Conservation (phyloP, 164 flowering plant genomes). For the Cinnamomum micranthum region DNA sequence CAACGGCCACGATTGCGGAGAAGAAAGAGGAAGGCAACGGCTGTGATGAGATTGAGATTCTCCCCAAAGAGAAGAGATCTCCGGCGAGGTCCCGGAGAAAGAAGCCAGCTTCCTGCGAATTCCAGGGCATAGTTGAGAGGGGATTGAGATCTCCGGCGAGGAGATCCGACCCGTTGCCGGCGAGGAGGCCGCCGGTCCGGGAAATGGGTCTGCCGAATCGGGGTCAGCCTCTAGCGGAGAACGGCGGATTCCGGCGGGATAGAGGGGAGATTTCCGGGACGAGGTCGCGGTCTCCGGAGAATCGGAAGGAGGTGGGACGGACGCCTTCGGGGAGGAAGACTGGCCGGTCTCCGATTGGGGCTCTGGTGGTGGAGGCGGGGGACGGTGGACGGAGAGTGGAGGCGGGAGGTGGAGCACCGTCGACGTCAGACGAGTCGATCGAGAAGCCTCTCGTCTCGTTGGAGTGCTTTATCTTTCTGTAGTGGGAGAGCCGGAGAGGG, state of each 20-base stretch:
- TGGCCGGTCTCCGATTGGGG: slow-evolving; percentile 29
- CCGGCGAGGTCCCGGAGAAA: slow-evolving; percentile 2
- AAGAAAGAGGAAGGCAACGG: slow-evolving; percentile 28
- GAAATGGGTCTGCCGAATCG: slow-evolving; percentile 10
- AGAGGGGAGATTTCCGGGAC: slow-evolving; percentile 24
- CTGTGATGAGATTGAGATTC: slow-evolving; percentile 11
- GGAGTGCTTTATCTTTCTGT: slow-evolving; percentile 66
- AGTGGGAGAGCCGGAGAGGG: background rate
- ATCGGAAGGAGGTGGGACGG: slow-evolving; percentile 21
- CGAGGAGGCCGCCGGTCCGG: slow-evolving; percentile 15
- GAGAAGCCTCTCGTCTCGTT: slow-evolving; percentile 67
- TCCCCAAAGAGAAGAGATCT: slow-evolving; percentile 10
- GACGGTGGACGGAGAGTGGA: background rate
- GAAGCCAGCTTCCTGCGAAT: background rate
- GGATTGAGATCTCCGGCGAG: slow-evolving; percentile 1
- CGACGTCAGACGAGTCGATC: slow-evolving; percentile 33
- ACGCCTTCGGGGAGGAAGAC: slow-evolving; percentile 11
- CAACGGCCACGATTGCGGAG: slow-evolving; percentile 26
- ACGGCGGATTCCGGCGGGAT: slow-evolving; percentile 15
- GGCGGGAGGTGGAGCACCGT: slow-evolving; percentile 1
- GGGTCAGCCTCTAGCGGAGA: background rate
- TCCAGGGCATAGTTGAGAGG: background rate
- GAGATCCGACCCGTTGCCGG: slow-evolving; percentile 26
- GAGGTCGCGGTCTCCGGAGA: slow-evolving; percentile 38
- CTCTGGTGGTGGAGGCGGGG: slow-evolving; percentile 1